These are phyloP conservation scores for Trichoderma harzianum DNA, from an alignment of 2,329 filamentous ascomycete genomes.

Conservation along the genomic window DNA sequence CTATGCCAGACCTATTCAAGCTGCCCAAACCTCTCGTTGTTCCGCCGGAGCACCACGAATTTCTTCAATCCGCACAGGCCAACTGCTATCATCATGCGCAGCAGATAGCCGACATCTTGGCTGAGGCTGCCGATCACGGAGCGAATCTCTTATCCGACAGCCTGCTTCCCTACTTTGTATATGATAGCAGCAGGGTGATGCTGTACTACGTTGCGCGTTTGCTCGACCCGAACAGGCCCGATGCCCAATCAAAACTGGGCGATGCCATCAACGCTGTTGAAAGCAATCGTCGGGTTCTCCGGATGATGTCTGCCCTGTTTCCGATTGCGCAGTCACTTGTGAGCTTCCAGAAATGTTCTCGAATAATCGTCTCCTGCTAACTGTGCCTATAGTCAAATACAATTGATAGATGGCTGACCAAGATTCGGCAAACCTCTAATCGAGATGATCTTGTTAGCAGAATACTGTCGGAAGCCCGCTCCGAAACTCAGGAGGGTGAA, in stretches of 20 bases:
- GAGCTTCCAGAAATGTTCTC: conserved; percentile 19
- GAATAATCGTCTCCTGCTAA: background rate
- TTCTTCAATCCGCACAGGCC: conserved; percentile 36
- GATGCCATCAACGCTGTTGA: conserved; percentile 40
- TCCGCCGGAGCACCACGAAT: conserved; percentile 37
- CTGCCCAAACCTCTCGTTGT: conserved; percentile 41
- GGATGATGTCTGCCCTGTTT: conserved; percentile 38
- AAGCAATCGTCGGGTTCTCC: conserved; percentile 37
- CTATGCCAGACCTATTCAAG: conserved; percentile 44
- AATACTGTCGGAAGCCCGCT: conserved; percentile 24
- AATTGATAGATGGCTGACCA: conserved; percentile 38
- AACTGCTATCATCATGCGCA: conserved; percentile 39
- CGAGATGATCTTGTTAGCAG: conserved; percentile 23
- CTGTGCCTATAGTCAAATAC: conserved; percentile 32
- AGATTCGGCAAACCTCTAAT: conserved; percentile 33
- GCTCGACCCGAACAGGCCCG: conserved; percentile 35
- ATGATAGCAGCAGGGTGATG: conserved; percentile 47
- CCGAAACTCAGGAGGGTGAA: conserved; percentile 23
- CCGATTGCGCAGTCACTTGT: conserved; percentile 40
- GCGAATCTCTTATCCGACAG: conserved; percentile 41
- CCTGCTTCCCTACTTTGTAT: conserved; percentile 44
- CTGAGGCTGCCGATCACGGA: conserved; percentile 41
- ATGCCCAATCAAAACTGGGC: conserved; percentile 35
- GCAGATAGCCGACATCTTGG: conserved; percentile 37
- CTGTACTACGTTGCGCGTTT: conserved; percentile 46